Evolutionary conservation across 2,329 filamentous ascomycete species (phyloP), one percentile per base, ranked within the genome.

Genomic region (Nemania sp.): DNA sequence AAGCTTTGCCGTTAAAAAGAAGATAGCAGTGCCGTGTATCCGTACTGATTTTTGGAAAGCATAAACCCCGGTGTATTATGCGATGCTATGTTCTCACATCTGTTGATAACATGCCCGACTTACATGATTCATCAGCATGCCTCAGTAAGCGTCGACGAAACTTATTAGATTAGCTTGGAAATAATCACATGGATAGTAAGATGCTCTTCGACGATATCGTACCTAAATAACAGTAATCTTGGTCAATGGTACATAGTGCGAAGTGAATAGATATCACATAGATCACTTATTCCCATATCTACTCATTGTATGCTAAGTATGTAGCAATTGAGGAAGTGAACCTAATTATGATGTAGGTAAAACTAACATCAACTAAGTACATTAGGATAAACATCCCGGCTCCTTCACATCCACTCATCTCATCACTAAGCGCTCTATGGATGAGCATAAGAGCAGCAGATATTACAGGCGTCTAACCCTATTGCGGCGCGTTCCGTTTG

Each of bases 361-460:
- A 47, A 24, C 18, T 20, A 47, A 32, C 15, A 22, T 32, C 27
- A 13, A 29, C 56, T 43, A 41, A 15, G 3, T 45, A 51, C 54
- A 62, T 60, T 20, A 53, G 54, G 45, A 55, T 32, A 63, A 65
- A 45, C 4, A 54, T 38, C n/a, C 26, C 35, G 6, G 20, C n/a
- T 24, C 32, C 54, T 15, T 35, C 35, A 53, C 26, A 49, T 58
- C 49, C 43, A 26, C 32, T 43, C 24, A 43, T 53, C 32, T 43
- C 24, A 43, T 53, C 3, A n/a, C 1, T 18, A 20, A n/a, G 54
- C 26, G 5, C 45, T 43, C 43, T 60, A 35, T 61, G 20, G 43
- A 45, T 56, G 51, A 61, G 27, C 26, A 18, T 13, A 49, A 35
- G 62, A 35, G 51, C 63, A 41, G 38, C 32, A 57, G 45, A 59